Evolutionary conservation across 1,284 basidiomycete species (phyloP).

Genomic region (Ceratobasidium sp.): DNA sequence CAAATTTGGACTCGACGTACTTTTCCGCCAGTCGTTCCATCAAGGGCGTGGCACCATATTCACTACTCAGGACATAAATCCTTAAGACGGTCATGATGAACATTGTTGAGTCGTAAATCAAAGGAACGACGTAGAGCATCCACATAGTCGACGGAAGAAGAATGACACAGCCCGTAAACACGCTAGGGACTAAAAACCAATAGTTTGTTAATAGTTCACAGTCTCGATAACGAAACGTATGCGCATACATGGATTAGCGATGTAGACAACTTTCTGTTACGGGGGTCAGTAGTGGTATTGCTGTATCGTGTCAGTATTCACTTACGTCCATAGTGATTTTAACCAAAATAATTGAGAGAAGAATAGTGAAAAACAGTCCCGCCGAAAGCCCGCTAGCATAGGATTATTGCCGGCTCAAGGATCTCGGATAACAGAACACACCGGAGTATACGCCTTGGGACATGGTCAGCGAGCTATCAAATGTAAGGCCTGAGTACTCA

Average conservation of each 20-base stretch:
- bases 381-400: not conserved
- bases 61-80: slow-evolving; percentile 13
- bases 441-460: slow-evolving; percentile 5
- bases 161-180: slow-evolving; percentile 28
- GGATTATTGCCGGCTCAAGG: not conserved
- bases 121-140: slow-evolving; percentile 22
- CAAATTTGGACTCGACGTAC: not conserved
- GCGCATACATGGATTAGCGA: slow-evolving; percentile 12
- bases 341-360: not conserved
- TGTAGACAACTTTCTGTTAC: slow-evolving; percentile 3
- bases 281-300: not conserved
- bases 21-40: slow-evolving; percentile 17
- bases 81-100: slow-evolving; percentile 10
- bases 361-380: not conserved
- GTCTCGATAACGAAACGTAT: not conserved
- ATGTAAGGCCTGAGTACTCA: not conserved
- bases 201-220: not conserved
- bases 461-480: not conserved
- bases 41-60: slow-evolving; percentile 14
- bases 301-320: not conserved
- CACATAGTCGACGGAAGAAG: slow-evolving; percentile 14
- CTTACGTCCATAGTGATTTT: slow-evolving; percentile 17
- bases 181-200: not conserved
- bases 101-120: slow-evolving; percentile 15
- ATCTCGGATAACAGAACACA: not conserved